These are phyloP conservation scores for Phytopythium oedochilum DNA, from an alignment of 352 stramenopile genomes.

Conservation along the genomic window DNA sequence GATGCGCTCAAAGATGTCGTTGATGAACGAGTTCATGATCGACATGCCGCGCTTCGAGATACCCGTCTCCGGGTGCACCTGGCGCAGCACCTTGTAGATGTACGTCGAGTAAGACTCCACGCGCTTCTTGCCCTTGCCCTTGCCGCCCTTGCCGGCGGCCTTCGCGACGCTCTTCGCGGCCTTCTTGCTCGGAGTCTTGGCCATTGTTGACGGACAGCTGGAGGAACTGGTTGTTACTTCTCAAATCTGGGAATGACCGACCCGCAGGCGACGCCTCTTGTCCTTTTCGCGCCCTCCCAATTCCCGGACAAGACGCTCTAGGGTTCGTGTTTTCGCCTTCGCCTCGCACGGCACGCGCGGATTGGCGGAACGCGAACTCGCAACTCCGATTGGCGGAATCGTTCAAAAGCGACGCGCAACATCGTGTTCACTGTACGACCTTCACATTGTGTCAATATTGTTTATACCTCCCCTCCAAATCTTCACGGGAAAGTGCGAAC, in stretches of 20 bases:
- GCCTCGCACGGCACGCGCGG: neutral
- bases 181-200: slow-evolving; percentile 96
- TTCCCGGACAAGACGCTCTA: neutral
- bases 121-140: slow-evolving; percentile 79
- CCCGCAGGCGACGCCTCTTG: neutral
- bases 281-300: neutral
- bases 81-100: slow-evolving; percentile 93
- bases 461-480: neutral
- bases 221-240: neutral
- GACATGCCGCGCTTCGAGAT: slow-evolving; percentile 98
- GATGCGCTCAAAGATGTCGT: slow-evolving; percentile 74
- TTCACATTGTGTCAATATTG: neutral
- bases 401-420: neutral
- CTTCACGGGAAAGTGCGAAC: slow-evolving; percentile 5
- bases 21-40: slow-evolving; percentile 99
- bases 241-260: slow-evolving; percentile 8
- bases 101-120: slow-evolving; percentile 89
- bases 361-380: neutral
- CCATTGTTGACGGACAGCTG: slow-evolving; percentile 55
- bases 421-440: neutral
- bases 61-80: slow-evolving; percentile 96
- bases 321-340: slow-evolving; percentile 3
- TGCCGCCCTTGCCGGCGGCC: slow-evolving; percentile 50
- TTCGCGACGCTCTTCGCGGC: slow-evolving; percentile 77
- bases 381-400: neutral